A percentile compares a stretch with the other conserved stretches of the same genome.
Evolutionary conservation across 768 basidiomycete genomes (phyloP).

Genomic region (Vararia minispora): DNA sequence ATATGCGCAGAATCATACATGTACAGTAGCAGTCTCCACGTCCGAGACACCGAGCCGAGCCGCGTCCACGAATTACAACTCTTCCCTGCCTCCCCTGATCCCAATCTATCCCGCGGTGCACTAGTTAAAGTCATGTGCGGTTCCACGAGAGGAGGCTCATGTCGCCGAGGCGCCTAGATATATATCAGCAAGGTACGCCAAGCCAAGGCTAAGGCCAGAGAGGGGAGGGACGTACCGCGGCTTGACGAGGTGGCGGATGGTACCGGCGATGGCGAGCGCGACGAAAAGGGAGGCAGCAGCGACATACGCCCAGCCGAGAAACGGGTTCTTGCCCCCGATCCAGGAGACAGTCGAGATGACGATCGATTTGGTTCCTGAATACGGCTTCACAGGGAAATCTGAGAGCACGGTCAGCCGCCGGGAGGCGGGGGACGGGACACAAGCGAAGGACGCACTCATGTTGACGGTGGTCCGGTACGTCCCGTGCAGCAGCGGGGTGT

Average conservation of each 20-base stretch:
- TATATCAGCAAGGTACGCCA: constrained; percentile 5
- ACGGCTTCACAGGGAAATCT: constrained; percentile 91
- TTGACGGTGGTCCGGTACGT: constrained; percentile 65
- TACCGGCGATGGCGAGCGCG: constrained; percentile 75
- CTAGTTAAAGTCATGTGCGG: no score
- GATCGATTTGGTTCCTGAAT: constrained; percentile 91
- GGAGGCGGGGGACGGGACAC: constrained; percentile 7
- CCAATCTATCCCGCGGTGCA: no score
- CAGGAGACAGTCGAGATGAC: constrained; percentile 97
- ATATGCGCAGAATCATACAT: no score
- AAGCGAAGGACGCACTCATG: constrained; percentile 54
- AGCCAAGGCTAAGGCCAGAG: not conserved
- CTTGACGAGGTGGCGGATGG: constrained; percentile 85
- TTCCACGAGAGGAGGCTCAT: constrained; percentile 87
- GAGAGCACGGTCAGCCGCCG: constrained; percentile 10
- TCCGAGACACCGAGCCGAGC: no score
- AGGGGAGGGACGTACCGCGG: constrained; percentile 50
- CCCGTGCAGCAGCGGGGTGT: constrained; percentile 57
- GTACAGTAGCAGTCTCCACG: no score
- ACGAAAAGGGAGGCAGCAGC: constrained; percentile 83
- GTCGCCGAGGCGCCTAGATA: constrained; percentile 53
- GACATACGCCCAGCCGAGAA: constrained; percentile 97
- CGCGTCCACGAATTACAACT: no score
- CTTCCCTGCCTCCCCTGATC: no score
- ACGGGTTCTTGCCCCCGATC: constrained; percentile 98